These are phyloP conservation scores for Protomyces macrosporus DNA, from an alignment of 1,139 yeast species.

Conservation along the genomic window DNA sequence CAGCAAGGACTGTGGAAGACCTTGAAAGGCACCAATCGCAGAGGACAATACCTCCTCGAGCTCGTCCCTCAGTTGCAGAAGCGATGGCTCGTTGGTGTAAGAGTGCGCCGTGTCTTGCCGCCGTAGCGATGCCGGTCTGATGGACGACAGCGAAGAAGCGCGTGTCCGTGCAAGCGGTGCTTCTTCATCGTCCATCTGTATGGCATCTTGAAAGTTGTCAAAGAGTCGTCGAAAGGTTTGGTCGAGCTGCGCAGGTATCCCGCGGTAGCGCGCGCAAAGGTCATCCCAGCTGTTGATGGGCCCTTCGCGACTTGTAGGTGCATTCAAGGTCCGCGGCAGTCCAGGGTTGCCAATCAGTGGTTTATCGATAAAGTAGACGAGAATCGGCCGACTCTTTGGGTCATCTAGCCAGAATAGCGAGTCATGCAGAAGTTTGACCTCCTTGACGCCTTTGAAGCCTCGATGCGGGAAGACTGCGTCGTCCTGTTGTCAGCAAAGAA, in stretches of 20 bases:
- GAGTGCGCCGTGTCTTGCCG: constrained; percentile 14
- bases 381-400: constrained; percentile 6
- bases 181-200: background rate
- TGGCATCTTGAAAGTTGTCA: constrained; percentile 5
- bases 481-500: background rate
- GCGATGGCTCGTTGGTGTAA: background rate
- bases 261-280: background rate
- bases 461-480: constrained; percentile 22
- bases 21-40: constrained; percentile 17
- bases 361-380: constrained; percentile 25
- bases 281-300: constrained; percentile 2
- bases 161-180: background rate
- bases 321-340: background rate
- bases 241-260: background rate
- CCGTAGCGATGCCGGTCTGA: constrained; percentile 5
- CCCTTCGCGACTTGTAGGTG: background rate
- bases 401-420: constrained; percentile 23
- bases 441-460: constrained; percentile 24
- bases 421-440: constrained; percentile 26
- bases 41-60: constrained; percentile 8
- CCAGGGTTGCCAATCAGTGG: constrained; percentile 15
- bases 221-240: constrained; percentile 1
- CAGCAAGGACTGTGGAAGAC: constrained; percentile 12
- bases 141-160: constrained; percentile 6
- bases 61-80: constrained; percentile 1